These are phyloP conservation scores for Acanthochlamys bracteata DNA, from an alignment of 106 monocot genomes.

Conservation along the genomic window DNA sequence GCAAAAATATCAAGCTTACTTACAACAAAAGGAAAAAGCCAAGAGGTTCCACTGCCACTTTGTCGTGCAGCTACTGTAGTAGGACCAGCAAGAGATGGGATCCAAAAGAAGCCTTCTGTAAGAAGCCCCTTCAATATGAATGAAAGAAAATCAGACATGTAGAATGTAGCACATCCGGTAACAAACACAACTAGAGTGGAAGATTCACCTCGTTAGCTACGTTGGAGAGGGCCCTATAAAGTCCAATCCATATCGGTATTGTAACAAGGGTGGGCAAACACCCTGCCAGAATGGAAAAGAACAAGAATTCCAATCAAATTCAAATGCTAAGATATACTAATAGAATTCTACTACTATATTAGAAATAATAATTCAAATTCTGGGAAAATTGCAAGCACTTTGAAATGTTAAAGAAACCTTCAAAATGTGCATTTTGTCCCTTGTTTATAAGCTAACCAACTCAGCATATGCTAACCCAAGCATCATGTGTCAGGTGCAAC, in stretches of 20 bases:
- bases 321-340: too few species aligned
- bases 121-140: constrained; percentile 58
- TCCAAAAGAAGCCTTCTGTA: constrained; percentile 96
- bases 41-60: constrained; percentile 85
- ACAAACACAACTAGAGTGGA: neutral
- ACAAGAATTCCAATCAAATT: neutral
- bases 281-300: constrained; percentile 29
- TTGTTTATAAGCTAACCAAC: too few species aligned
- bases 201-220: constrained; percentile 81
- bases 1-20: too few species aligned
- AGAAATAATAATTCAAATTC: too few species aligned
- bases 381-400: too few species aligned
- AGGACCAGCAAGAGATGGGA: constrained; percentile 88
- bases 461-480: too few species aligned
- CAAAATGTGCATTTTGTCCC: too few species aligned
- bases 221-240: constrained; percentile 96
- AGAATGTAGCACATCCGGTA: neutral
- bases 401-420: too few species aligned
- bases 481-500: too few species aligned
- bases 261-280: constrained; percentile 91
- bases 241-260: constrained; percentile 96
- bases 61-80: constrained; percentile 80
- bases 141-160: constrained; percentile 4
- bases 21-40: constrained; percentile 92
- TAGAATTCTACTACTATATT: too few species aligned